Conservation (phyloP, 2,329 filamentous ascomycete species). For the Elsinoe fawcettii region DNA sequence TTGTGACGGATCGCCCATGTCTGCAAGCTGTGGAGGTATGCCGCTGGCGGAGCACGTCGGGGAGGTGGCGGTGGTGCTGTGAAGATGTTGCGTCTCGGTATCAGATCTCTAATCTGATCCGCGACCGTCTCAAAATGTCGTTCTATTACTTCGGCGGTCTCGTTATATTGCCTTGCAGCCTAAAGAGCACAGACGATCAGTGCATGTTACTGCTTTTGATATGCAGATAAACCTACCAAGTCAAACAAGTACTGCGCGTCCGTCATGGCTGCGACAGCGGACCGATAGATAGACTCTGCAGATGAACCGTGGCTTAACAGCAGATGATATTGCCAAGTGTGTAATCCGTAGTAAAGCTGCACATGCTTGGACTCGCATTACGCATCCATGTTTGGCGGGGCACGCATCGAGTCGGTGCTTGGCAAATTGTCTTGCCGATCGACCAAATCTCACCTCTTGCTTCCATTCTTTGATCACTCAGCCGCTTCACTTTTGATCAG, state of each 20-base stretch:
- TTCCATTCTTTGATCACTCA: neutral
- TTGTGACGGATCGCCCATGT: constrained; percentile 68
- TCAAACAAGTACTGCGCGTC: constrained; percentile 32
- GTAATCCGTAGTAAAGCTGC: neutral
- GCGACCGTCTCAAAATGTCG: constrained; percentile 71
- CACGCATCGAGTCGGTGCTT: neutral
- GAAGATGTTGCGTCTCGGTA: constrained; percentile 40
- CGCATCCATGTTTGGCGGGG: constrained; percentile 4
- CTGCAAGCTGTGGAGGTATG: constrained; percentile 51
- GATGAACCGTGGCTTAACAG: neutral
- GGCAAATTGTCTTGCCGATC: neutral
- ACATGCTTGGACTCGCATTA: neutral
- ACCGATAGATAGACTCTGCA: neutral
- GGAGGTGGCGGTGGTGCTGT: constrained; percentile 46
- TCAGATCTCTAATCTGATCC: constrained; percentile 59
- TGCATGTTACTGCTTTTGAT: neutral
- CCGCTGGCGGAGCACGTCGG: constrained; percentile 33
- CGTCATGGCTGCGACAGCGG: constrained; percentile 24
- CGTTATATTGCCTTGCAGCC: constrained; percentile 33
- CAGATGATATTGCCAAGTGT: constrained; percentile 3
- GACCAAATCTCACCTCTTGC: neutral
- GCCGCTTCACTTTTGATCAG: neutral
- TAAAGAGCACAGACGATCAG: constrained; percentile 8
- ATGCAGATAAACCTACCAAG: constrained; percentile 10
- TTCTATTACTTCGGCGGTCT: constrained; percentile 74